Evolutionary conservation across 1,284 basidiomycete species (phyloP).

Genomic region (Chalciporus sp.): DNA sequence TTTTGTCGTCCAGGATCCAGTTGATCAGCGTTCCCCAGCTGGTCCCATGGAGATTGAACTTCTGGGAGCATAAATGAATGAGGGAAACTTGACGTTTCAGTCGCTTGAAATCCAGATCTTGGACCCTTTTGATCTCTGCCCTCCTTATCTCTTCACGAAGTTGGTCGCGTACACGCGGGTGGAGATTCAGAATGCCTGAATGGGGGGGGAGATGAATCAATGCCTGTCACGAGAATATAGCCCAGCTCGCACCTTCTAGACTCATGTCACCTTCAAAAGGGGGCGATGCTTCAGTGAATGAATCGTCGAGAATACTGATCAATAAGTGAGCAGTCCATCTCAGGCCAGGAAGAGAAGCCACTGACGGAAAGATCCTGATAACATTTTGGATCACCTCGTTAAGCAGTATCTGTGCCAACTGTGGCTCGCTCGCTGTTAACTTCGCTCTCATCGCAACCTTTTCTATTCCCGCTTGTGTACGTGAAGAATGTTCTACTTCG

Average conservation of each 20-base stretch:
- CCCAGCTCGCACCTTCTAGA: neutral
- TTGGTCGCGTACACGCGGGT: neutral
- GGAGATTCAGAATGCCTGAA: neutral
- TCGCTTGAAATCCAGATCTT: conserved; percentile 1
- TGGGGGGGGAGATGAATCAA: neutral
- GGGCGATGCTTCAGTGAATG: neutral
- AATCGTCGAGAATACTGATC: neutral
- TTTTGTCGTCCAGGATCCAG: neutral
- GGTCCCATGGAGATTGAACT: neutral
- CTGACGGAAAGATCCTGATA: neutral
- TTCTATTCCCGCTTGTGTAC: neutral
- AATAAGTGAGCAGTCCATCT: neutral
- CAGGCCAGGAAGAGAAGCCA: neutral
- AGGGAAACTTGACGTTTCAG: neutral
- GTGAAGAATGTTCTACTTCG: neutral
- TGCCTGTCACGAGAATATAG: neutral
- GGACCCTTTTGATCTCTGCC: conserved; percentile 1
- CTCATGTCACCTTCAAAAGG: neutral
- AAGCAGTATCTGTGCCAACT: neutral
- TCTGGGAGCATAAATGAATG: neutral
- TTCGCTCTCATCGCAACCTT: neutral
- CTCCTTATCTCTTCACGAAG: neutral
- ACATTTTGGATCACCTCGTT: neutral
- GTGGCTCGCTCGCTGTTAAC: conserved; percentile 1
- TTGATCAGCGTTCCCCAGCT: neutral